Conservation (phyloP, 2,329 filamentous ascomycete genomes). For the Calonectria pseudoreteaudii region DNA sequence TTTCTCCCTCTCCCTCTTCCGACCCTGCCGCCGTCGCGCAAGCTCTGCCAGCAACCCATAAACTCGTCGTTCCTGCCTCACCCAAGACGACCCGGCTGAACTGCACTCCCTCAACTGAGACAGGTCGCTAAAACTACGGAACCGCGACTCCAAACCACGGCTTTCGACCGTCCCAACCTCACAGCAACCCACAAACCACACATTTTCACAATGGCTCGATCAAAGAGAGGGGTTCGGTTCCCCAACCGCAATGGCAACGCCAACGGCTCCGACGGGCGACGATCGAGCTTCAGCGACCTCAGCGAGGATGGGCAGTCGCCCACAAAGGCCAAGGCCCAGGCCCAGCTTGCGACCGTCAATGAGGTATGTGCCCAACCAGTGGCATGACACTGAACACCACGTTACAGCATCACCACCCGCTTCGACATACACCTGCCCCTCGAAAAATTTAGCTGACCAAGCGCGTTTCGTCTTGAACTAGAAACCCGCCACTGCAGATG, state of each 20-base stretch:
- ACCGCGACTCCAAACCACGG: neutral
- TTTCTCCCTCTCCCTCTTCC: slow-evolving; percentile 17
- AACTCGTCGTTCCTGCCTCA: neutral
- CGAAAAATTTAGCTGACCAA: slow-evolving; percentile 33
- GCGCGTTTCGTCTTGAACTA: slow-evolving; percentile 35
- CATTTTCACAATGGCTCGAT: slow-evolving; percentile 48
- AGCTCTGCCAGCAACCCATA: neutral
- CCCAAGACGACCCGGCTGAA: neutral
- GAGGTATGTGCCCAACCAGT: slow-evolving; percentile 45
- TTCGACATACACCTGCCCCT: neutral
- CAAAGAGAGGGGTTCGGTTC: slow-evolving; percentile 67
- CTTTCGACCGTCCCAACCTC: slow-evolving; percentile 8
- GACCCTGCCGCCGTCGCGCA: slow-evolving; percentile 25
- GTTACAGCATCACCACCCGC: neutral
- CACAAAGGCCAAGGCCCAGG: slow-evolving; percentile 44
- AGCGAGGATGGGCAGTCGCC: slow-evolving; percentile 64
- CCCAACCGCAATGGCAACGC: slow-evolving; percentile 57
- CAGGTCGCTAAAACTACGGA: neutral
- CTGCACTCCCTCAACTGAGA: neutral
- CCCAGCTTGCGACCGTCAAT: slow-evolving; percentile 48
- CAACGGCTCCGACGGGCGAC: slow-evolving; percentile 63
- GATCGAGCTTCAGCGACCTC: slow-evolving; percentile 78
- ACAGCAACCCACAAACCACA: slow-evolving; percentile 5
- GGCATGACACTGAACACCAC: neutral
- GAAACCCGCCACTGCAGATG: slow-evolving; percentile 57